Evolutionary conservation across 495 filamentous ascomycete genomes (phyloP).

Genomic region (Viridothelium virens): DNA sequence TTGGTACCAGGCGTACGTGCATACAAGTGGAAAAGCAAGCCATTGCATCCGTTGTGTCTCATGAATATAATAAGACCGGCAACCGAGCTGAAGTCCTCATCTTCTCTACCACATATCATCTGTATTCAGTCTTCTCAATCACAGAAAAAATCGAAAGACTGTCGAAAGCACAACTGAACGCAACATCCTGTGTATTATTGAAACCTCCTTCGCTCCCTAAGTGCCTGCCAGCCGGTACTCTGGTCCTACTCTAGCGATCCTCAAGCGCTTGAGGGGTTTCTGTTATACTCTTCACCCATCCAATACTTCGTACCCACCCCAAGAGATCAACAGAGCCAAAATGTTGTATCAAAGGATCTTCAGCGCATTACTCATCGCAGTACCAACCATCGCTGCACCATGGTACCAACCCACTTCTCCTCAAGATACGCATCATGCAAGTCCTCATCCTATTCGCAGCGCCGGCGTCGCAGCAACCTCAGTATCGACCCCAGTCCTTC

Average conservation of each 20-base stretch:
- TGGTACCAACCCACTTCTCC: background rate
- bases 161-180: too few relatives aligned
- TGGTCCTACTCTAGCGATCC: too few relatives aligned
- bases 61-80: background rate
- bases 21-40: background rate
- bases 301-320: background rate
- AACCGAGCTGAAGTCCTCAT: background rate
- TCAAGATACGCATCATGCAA: background rate
- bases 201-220: too few relatives aligned
- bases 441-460: background rate
- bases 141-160: too few relatives aligned
- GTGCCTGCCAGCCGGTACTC: too few relatives aligned
- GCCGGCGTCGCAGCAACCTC: background rate
- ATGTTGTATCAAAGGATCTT: background rate
- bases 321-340: background rate
- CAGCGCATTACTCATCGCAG: background rate
- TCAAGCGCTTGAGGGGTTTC: too few relatives aligned
- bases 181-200: too few relatives aligned
- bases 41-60: conserved; percentile 4
- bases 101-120: background rate
- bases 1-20: background rate
- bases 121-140: background rate
- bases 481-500: background rate
- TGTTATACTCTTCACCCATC: too few relatives aligned
- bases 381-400: background rate